Evolutionary conservation across 2,329 filamentous ascomycete genomes (phyloP).

Genomic region (Arthrobotrys sinensis): DNA sequence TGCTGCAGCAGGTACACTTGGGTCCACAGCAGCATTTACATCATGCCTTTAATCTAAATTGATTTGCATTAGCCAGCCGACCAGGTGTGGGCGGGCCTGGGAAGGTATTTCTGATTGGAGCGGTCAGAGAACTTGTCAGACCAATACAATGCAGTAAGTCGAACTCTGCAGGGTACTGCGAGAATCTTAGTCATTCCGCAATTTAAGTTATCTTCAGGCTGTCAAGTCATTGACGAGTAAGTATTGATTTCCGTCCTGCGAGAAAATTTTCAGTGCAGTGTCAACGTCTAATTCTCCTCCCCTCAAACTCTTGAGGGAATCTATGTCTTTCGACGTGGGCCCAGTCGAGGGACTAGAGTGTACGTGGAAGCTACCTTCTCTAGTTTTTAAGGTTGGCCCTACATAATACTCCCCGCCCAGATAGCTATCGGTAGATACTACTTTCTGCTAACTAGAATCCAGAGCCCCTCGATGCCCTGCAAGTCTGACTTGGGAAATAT

Average conservation of each 20-base stretch:
- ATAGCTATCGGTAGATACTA: constrained; percentile 6
- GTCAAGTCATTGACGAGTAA: background rate
- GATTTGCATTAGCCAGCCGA: constrained; percentile 33
- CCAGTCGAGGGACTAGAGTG: background rate
- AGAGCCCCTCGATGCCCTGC: no score
- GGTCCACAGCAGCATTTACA: constrained; percentile 38
- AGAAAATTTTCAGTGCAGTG: background rate
- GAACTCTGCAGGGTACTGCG: constrained; percentile 25
- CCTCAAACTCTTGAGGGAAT: constrained; percentile 2
- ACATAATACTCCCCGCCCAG: background rate
- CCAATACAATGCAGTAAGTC: constrained; percentile 34
- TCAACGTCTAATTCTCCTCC: background rate
- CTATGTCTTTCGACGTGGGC: constrained; percentile 15
- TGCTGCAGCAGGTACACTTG: constrained; percentile 47
- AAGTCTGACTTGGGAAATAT: no score
- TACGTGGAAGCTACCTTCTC: constrained; percentile 4
- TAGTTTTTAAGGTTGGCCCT: constrained; percentile 14
- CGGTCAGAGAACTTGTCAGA: constrained; percentile 15
- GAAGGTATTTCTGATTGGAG: constrained; percentile 39
- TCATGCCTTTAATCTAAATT: constrained; percentile 41
- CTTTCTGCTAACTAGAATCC: background rate
- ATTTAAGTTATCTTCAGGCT: background rate
- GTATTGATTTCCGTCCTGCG: background rate
- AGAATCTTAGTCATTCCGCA: constrained; percentile 22
- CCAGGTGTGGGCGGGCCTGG: constrained; percentile 21